phyloP scores from a whole-genome alignment of 805 yeast genomes.

The Isabelozyma heimii region DNA sequence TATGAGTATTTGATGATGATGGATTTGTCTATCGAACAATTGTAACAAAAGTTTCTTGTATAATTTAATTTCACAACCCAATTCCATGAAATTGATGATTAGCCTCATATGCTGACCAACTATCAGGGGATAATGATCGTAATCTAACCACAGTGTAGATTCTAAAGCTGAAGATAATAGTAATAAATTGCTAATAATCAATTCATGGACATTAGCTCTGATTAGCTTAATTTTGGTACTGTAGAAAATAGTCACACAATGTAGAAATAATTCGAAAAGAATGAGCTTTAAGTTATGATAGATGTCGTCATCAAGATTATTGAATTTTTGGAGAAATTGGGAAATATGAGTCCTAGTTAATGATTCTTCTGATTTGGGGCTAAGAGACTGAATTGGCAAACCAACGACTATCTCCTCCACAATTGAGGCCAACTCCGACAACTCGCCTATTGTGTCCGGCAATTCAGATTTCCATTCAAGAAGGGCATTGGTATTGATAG shows the following conservation, averaged over 20 bases:
- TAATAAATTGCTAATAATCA: constrained; percentile 18
- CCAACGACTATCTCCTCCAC: constrained; percentile 22
- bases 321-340: constrained; percentile 10
- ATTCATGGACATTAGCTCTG: constrained; percentile 13
- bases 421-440: constrained; percentile 7
- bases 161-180: not conserved
- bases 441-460: constrained; percentile 11
- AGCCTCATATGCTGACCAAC: constrained; percentile 19
- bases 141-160: constrained; percentile 1
- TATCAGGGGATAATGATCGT: constrained; percentile 5
- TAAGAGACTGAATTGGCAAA: constrained; percentile 6
- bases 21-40: constrained; percentile 7
- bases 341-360: constrained; percentile 4
- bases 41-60: constrained; percentile 19
- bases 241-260: constrained; percentile 20
- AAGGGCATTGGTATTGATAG: constrained; percentile 25
- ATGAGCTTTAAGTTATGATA: constrained; percentile 29
- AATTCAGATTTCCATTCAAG: constrained; percentile 37
- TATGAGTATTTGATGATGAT: constrained; percentile 8
- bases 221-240: constrained; percentile 21
- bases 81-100: constrained; percentile 24
- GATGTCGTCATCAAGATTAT: constrained; percentile 18
- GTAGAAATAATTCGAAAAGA: constrained; percentile 20
- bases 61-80: constrained; percentile 28
- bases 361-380: constrained; percentile 4